phyloP scores from a whole-genome alignment of 768 basidiomycete species.

The Boletus rex-veris region DNA sequence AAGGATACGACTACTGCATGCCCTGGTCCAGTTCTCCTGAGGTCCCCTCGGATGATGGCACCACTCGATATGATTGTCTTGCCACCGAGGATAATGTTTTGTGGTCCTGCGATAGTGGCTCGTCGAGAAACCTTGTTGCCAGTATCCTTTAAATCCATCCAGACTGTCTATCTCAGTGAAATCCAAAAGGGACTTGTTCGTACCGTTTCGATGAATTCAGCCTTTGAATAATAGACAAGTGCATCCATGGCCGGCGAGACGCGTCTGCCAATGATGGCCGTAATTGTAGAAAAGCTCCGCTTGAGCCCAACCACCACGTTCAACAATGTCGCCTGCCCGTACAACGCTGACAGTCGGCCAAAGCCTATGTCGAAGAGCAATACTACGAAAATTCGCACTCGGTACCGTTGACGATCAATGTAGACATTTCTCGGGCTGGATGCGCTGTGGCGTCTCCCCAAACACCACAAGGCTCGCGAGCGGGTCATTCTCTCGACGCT shows the following conservation, averaged over 20 bases:
- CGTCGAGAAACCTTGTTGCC: slow-evolving; percentile 94
- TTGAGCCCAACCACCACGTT: not conserved
- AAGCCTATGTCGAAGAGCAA: slow-evolving; percentile 14
- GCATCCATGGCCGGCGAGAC: slow-evolving; percentile 42
- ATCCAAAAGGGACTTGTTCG: slow-evolving; percentile 10
- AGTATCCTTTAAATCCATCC: slow-evolving; percentile 61
- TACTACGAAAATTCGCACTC: slow-evolving; percentile 4
- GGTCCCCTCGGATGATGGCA: slow-evolving; percentile 90
- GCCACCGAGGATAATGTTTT: slow-evolving; percentile 96
- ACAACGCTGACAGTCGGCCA: slow-evolving; percentile 8
- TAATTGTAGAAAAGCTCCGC: not conserved
- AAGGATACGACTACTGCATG: slow-evolving; percentile 93
- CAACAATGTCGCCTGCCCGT: slow-evolving; percentile 5
- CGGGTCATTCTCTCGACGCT: not conserved
- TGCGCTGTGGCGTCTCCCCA: not conserved
- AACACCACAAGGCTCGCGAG: not conserved
- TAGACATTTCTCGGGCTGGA: slow-evolving; percentile 6
- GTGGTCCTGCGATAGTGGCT: slow-evolving; percentile 87
- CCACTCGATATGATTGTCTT: slow-evolving; percentile 92
- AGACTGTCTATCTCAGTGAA: not conserved
- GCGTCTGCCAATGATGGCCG: slow-evolving; percentile 10
- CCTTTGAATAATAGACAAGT: slow-evolving; percentile 74
- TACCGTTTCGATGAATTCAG: slow-evolving; percentile 89
- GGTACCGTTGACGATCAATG: not conserved
- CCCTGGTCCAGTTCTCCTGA: slow-evolving; percentile 83